Evolutionary conservation across 1,284 basidiomycete species (phyloP).

Genomic region (Phellopilus nigrolimitatus): DNA sequence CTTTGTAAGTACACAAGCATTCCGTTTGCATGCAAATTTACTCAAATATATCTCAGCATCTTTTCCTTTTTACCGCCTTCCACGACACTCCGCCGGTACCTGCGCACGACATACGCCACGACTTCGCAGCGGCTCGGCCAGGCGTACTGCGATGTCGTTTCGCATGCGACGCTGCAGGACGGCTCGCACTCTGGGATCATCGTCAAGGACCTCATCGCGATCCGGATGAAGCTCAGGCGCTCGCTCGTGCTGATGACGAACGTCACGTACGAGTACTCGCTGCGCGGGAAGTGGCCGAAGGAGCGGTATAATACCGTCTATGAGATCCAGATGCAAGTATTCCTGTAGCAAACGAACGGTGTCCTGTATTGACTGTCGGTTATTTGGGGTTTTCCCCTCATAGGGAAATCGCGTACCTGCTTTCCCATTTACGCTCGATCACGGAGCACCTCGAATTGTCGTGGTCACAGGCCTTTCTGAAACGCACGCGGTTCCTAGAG

Average conservation of each 20-base stretch:
- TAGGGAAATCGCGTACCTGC: conserved; percentile 55
- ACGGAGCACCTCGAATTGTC: conserved; percentile 61
- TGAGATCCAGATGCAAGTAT: conserved; percentile 55
- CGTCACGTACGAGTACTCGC: conserved; percentile 67
- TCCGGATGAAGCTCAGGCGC: conserved; percentile 59
- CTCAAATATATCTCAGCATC: conserved; percentile 45
- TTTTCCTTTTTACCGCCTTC: conserved; percentile 68
- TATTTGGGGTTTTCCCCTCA: conserved; percentile 56
- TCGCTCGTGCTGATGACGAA: conserved; percentile 52
- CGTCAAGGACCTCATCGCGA: conserved; percentile 52
- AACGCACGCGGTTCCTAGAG: conserved; percentile 72
- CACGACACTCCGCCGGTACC: conserved; percentile 64
- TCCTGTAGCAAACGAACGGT: background rate
- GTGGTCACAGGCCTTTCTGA: conserved; percentile 77
- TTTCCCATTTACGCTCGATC: conserved; percentile 62
- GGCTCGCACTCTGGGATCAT: conserved; percentile 48
- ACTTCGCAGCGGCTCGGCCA: conserved; percentile 56
- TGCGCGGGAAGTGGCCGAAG: conserved; percentile 67
- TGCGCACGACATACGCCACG: conserved; percentile 58
- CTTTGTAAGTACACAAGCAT: conserved; percentile 43
- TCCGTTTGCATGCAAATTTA: no score
- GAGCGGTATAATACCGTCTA: conserved; percentile 61
- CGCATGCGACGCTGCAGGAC: conserved; percentile 49
- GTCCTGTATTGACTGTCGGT: conserved; percentile 44
- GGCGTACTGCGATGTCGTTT: conserved; percentile 65